Evolutionary conservation across 805 yeast species (phyloP), one percentile per base, ranked within the genome.

Genomic region (Candida gorgasii): DNA sequence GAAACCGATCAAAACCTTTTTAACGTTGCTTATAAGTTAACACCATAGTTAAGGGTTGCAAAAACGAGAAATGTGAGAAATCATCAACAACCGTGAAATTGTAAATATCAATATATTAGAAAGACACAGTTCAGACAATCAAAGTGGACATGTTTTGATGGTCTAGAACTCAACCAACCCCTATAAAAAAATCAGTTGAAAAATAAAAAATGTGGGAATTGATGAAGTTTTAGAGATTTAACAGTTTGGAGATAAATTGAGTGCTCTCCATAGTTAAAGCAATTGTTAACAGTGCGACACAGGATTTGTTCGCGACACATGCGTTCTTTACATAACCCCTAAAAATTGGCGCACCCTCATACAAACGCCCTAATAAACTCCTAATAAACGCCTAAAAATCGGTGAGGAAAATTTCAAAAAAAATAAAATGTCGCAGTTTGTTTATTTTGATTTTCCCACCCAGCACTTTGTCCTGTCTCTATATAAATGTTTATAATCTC

Each of bases 161-260:
- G n/a, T n/a, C n/a, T n/a, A n/a, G n/a, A n/a, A n/a, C n/a, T n/a
- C n/a, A n/a, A n/a, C n/a, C n/a, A n/a, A n/a, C n/a, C 3, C 19
- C 15, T 2, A 2, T 22, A 14, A 20, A 34, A 34, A 34, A 34
- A 23, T 13, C 28, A 11, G 19, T 6, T 13, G 37, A 34, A 34
- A 34, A 34, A 22, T 29, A 14, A 41, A 41, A 41, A 41, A 41
- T 19, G 40, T 35, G 44, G 44, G 40, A 41, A 41, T 41, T 36
- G 34, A 15, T n/a, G 3, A 27, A 22, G 31, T 41, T 41, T 41
- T 41, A 29, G 37, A 34, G 44, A 41, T 40, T 40, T 33, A 11
- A 15, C 20, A 12, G 30, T 11, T 37, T 19, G 26, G 40, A 18
- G 30, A 27, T 36, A 11, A 5, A 6, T 35, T 11, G 12, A 30